phyloP scores from a whole-genome alignment of 192 early-diverging fungal genomes.

The Coemansia aciculifera region DNA sequence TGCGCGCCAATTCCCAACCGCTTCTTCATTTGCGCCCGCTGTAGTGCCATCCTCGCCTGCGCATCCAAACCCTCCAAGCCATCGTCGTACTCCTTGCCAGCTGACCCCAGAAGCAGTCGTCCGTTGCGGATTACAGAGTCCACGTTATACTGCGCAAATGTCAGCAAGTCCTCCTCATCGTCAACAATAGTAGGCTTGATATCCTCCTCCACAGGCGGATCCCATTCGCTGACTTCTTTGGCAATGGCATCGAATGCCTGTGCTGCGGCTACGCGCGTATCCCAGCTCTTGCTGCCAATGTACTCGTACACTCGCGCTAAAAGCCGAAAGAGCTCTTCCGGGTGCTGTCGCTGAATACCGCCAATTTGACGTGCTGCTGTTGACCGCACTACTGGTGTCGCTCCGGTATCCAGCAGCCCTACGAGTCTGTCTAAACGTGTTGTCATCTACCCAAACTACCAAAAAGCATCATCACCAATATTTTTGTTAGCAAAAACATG shows the following conservation, averaged over 20 bases:
- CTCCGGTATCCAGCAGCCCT: constrained; percentile 90
- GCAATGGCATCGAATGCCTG: constrained; percentile 91
- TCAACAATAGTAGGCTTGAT: constrained; percentile 9
- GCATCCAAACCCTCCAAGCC: constrained; percentile 70
- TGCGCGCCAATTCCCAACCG: constrained; percentile 84
- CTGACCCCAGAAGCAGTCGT: constrained; percentile 74
- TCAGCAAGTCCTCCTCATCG: constrained; percentile 58
- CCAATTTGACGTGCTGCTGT: constrained; percentile 96
- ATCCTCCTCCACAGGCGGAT: constrained; percentile 50
- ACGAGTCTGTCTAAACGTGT: constrained; percentile 91
- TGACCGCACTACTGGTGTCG: constrained; percentile 77
- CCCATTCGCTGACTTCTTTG: constrained; percentile 85
- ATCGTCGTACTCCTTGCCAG: constrained; percentile 93
- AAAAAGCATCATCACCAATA: not conserved
- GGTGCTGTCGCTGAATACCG: constrained; percentile 91
- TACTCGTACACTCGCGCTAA: constrained; percentile 65
- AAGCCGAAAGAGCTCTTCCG: constrained; percentile 86
- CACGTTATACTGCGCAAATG: constrained; percentile 84
- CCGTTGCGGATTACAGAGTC: constrained; percentile 77
- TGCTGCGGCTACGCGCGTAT: constrained; percentile 92
- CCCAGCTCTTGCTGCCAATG: constrained; percentile 89
- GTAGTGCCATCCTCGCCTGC: constrained; percentile 76
- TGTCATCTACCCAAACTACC: constrained; percentile 20
- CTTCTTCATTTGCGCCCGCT: constrained; percentile 80
- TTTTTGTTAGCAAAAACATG: not conserved